A percentile compares a stretch with the other conserved stretches of the same genome.
Evolutionary conservation across 306 rosid genomes (phyloP).

Genomic region (Trifolium pratense): DNA sequence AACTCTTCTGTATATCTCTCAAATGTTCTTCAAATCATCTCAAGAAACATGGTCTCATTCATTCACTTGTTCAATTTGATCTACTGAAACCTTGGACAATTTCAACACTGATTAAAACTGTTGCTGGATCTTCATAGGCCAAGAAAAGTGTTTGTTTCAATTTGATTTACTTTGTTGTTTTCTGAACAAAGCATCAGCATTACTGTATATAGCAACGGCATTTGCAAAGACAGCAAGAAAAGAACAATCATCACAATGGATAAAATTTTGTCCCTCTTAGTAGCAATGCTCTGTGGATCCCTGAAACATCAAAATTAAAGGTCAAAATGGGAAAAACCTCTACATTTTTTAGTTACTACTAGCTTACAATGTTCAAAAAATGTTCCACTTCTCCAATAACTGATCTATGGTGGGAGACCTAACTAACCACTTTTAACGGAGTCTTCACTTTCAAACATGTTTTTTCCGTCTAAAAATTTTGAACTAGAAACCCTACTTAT

Average conservation of each 20-base stretch:
- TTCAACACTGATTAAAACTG: not conserved
- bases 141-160: constrained; percentile 29
- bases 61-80: constrained; percentile 29
- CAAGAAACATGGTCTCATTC: not conserved
- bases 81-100: not conserved
- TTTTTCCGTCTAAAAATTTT: too few species aligned
- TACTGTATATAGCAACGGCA: constrained; percentile 62
- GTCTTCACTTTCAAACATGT: not conserved
- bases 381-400: not conserved
- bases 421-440: not conserved
- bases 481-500: not conserved
- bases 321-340: not conserved
- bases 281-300: constrained; percentile 72
- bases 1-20: not conserved
- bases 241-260: constrained; percentile 70
- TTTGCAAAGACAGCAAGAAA: constrained; percentile 77
- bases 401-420: not conserved
- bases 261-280: constrained; percentile 74
- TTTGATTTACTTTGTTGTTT: constrained; percentile 19
- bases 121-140: constrained; percentile 11
- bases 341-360: too few species aligned
- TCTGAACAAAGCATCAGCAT: constrained; percentile 46
- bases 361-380: not conserved
- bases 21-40: not conserved
- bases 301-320: constrained; percentile 46